phyloP scores from a whole-genome alignment of 1,284 basidiomycete species.

The Heterobasidion parviporum region DNA sequence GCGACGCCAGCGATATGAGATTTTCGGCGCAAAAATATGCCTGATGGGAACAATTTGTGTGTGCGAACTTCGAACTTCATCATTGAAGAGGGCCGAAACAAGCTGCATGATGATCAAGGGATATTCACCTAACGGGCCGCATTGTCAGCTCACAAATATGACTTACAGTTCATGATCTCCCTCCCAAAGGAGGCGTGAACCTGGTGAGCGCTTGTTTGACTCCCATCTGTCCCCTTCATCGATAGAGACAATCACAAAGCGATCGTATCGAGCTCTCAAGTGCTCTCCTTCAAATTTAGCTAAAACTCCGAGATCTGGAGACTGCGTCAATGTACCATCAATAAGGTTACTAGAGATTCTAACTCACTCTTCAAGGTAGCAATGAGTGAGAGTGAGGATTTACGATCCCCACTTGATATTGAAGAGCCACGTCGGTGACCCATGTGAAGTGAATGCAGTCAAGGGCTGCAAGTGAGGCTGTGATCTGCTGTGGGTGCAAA shows the following conservation, averaged over 20 bases:
- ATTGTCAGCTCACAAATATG: background rate
- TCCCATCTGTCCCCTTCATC: background rate
- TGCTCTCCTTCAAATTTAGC: background rate
- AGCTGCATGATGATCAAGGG: background rate
- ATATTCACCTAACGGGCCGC: background rate
- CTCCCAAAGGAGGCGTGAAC: background rate
- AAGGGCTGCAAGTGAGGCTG: no score
- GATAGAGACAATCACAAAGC: background rate
- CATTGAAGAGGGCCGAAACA: background rate
- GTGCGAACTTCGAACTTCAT: background rate
- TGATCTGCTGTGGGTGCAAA: no score
- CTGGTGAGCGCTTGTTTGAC: background rate
- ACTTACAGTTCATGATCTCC: background rate
- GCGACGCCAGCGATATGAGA: background rate
- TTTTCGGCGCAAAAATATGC: background rate
- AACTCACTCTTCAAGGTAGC: no score
- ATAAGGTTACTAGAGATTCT: no score
- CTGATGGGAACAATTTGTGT: background rate
- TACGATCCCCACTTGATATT: no score
- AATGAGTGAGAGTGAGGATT: no score
- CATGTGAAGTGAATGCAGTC: no score
- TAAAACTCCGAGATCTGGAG: background rate
- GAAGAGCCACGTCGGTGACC: no score
- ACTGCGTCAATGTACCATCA: no score
- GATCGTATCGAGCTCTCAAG: background rate